These are phyloP conservation scores for Poa pratensis DNA, from an alignment of 176 grass and related monocot species.

Conservation along the genomic window DNA sequence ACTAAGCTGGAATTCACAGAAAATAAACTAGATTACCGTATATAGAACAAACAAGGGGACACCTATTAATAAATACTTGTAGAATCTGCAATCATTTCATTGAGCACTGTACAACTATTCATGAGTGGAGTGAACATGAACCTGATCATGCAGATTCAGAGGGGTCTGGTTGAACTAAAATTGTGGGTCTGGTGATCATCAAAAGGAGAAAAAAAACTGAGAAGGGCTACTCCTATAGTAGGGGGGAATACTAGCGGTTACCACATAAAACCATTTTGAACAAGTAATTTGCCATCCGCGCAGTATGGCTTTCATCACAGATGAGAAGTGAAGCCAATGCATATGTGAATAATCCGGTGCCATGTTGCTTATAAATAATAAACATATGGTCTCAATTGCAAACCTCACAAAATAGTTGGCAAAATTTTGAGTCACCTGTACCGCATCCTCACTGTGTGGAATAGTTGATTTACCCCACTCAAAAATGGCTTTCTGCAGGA, in stretches of 20 bases:
- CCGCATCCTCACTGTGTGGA: constrained; percentile 84
- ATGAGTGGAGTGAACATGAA: neutral
- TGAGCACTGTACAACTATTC: neutral
- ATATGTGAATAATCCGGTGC: constrained; percentile 14
- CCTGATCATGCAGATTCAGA: neutral
- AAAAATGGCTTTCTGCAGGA: constrained; percentile 90
- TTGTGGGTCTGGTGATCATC: neutral
- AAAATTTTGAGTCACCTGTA: constrained; percentile 72
- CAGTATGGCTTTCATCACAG: neutral
- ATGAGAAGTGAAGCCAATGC: neutral
- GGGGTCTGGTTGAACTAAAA: neutral
- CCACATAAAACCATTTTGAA: constrained; percentile 2
- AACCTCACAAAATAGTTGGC: constrained; percentile 97
- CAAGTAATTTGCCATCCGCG: neutral
- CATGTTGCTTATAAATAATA: neutral
- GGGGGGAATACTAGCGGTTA: neutral
- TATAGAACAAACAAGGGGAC: too few relatives aligned
- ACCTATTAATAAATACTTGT: neutral
- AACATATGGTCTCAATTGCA: neutral
- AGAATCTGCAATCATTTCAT: neutral
- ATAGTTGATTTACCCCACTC: constrained; percentile 79
- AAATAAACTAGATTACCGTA: too few relatives aligned
- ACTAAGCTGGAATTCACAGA: too few relatives aligned
- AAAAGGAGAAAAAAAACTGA: neutral
- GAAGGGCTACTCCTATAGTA: neutral